These are phyloP conservation scores for Penicillium sp. DNA, from an alignment of 2,329 filamentous ascomycete species.

Conservation along the genomic window DNA sequence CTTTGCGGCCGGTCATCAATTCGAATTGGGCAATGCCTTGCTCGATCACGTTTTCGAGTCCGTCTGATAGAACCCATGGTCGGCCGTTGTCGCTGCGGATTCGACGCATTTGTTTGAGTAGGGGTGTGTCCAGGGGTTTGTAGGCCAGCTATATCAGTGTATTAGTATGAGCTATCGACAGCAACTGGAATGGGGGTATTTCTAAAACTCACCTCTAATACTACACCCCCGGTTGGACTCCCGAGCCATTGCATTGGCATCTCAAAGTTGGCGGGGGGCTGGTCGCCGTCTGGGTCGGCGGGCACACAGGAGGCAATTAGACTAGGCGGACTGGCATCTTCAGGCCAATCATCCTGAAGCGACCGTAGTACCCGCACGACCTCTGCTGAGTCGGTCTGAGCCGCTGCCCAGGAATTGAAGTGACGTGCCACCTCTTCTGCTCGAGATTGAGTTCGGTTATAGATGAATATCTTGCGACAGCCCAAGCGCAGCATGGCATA, in stretches of 20 bases:
- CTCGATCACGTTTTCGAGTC: conserved; percentile 76
- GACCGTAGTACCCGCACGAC: conserved; percentile 62
- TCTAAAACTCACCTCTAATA: conserved; percentile 64
- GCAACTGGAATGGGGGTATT: neutral
- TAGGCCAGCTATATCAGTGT: conserved; percentile 59
- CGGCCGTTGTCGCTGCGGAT: conserved; percentile 60
- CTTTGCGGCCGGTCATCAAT: conserved; percentile 75
- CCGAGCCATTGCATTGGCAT: conserved; percentile 72
- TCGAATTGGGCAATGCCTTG: conserved; percentile 84
- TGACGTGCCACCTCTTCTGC: conserved; percentile 71
- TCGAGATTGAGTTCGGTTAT: conserved; percentile 72
- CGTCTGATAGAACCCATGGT: conserved; percentile 75
- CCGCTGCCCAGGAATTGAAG: conserved; percentile 63
- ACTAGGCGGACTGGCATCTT: conserved; percentile 67
- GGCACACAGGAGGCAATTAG: conserved; percentile 80
- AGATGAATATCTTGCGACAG: conserved; percentile 75
- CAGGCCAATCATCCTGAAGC: conserved; percentile 68
- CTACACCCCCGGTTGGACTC: conserved; percentile 75
- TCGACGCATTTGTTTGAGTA: conserved; percentile 70
- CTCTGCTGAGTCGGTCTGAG: conserved; percentile 44
- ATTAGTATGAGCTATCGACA: conserved; percentile 15
- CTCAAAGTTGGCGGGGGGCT: conserved; percentile 71
- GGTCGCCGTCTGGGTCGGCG: conserved; percentile 68
- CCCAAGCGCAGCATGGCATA: conserved; percentile 81
- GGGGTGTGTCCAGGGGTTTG: conserved; percentile 72